Evolutionary conservation across 2,329 filamentous ascomycete genomes (phyloP), one percentile per base, ranked within the genome.

Genomic region (Escovopsis weberi): DNA sequence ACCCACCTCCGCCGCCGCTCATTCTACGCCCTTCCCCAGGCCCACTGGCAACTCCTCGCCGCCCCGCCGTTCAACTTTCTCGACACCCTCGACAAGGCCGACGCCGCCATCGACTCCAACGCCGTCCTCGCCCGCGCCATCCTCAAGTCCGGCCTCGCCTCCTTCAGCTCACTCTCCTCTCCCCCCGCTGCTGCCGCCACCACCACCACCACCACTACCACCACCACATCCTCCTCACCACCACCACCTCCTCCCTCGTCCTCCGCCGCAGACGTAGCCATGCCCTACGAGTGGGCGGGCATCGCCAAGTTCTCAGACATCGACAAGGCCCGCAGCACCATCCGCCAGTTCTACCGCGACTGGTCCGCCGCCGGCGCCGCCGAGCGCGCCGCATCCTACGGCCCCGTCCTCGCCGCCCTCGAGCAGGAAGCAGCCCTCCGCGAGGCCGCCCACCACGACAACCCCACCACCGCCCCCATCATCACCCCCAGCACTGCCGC

Each of bases 311-410:
- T 77, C 26, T 68, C 68, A 19, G 89, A 96, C 55, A 68, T 93
- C 42, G 86, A 94, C 57, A 98, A 96, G 62, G 88, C 89, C 2
- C 76, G 87, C 48, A 94, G 86, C 54, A 96, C 88, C 2, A 72
- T 98, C 41, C 79, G 89, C 10, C 91, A 98, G 56, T 85, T 96
- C 59, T 96, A 88, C 61, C 80, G 91, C 12, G 91, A 98, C 60
- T 98, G 93, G 91, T 86, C 85, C 23, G 72, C 68, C 2, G 87
- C 84, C 53, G 91, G 89, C 0, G 67, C 65, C 3, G 57, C 60
- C 0, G 93, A 98, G 65, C 70, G 91, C 34, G 68, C 75, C n/a
- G 76, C 77, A 3, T 86, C 82, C 55, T 93, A 91, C 55, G 72
- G 69, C 0, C 86, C 85, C 0, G 73, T 96, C 6, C 63, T 93